Evolutionary conservation across 306 rosid genomes (phyloP), one percentile per base, ranked within the genome.

Genomic region (Fragaria ananassa): DNA sequence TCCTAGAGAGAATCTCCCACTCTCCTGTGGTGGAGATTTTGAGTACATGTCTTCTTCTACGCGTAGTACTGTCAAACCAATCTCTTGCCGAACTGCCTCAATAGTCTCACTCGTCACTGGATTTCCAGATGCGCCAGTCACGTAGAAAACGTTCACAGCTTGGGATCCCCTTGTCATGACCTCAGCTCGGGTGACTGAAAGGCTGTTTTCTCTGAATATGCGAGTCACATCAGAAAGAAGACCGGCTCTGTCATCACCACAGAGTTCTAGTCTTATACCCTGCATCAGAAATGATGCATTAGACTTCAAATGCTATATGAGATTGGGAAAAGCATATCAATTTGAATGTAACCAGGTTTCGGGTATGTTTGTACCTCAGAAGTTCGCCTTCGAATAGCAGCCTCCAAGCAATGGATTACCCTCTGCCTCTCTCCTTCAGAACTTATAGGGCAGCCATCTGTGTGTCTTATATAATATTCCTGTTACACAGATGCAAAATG

Each of bases 361-460:
- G 39, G 18, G 45, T 19, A 37, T 15, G 15, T 49, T 31, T 78
- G 35, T 86, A 95, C 99, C 93, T 92, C 97, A 46, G 96, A 90
- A 72, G 84, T 89, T 81, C 99, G 85, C 75, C 99, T 84, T 78
- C 87, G 83, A 74, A 95, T 79, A 62, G 99, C 99, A 61, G 99
- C 99, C 76, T 92, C 97, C 93, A 95, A 87, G 81, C 99, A 95
- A 80, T 89, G 86, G 79, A 92, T 95, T 72, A 95, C 91, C 83
- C 99, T 92, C 82, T 90, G 92, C 81, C 99, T 84, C 84, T 95
- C 97, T 69, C 93, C 97, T 79, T 95, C 97, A 57, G 96, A 92
- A 75, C 90, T 92, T 53, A 92, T 87, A 19, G 97, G 96, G 70
- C 84, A 87, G 68, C 97, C 97, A 85, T 95, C 99, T 71, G 79